Percentiles rank a stretch among this genome's conserved stretches.
These are phyloP conservation scores for Mortierella hygrophila DNA, from an alignment of 192 early-diverging fungal species.

Conservation along the genomic window DNA sequence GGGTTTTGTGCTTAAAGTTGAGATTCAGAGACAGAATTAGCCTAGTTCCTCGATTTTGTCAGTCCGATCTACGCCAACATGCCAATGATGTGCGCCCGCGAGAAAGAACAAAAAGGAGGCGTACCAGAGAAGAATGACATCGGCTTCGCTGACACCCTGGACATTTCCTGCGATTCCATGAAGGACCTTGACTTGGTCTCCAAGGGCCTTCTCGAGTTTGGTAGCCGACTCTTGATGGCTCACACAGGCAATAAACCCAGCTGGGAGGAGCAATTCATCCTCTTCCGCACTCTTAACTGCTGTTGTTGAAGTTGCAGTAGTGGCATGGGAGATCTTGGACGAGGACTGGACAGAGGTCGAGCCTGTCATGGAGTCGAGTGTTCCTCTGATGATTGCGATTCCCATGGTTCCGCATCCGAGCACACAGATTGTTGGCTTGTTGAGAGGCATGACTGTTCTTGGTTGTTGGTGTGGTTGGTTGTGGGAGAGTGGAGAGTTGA, in stretches of 20 bases:
- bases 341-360: conserved; percentile 14
- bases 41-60: not conserved
- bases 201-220: conserved; percentile 36
- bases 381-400: conserved; percentile 63
- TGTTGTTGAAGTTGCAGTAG: conserved; percentile 14
- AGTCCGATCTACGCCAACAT: not conserved
- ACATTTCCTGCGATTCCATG: conserved; percentile 57
- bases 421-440: conserved; percentile 57
- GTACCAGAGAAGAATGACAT: conserved; percentile 63
- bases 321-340: conserved; percentile 29
- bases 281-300: not conserved
- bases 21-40: not conserved
- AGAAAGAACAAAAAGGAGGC: conserved; percentile 1
- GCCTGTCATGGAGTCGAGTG: conserved; percentile 50
- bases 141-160: conserved; percentile 51
- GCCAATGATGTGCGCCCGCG: not conserved
- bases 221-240: conserved; percentile 58
- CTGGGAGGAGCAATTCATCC: conserved; percentile 29
- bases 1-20: conserved; percentile 60
- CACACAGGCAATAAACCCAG: conserved; percentile 62
- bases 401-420: conserved; percentile 70
- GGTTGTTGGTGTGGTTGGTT: not conserved
- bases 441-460: conserved; percentile 23
- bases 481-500: not conserved
- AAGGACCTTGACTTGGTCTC: conserved; percentile 39